Base-by-base conservation (phyloP, 192 early-diverging fungal species). In the Coemansia sp. region DNA sequence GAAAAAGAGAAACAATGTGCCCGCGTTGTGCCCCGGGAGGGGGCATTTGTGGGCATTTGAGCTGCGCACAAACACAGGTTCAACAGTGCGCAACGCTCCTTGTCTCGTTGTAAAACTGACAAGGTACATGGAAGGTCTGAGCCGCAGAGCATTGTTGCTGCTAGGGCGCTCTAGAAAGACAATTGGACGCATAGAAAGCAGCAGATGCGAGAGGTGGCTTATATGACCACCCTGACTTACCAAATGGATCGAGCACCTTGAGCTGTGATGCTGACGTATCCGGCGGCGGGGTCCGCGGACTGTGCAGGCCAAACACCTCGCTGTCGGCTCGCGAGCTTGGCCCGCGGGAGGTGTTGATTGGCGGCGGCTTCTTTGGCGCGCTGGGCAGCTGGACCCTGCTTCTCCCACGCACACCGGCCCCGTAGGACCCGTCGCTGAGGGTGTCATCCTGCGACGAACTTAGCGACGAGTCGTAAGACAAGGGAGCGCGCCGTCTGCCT, bases 201-300 rank as follows among this genome's bases (percentile, higher is more conserved):
- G n/a, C 7, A 3, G 3, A 32, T 10, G 10, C 31, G 9, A 32
- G 31, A 8, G n/a, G 49, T 41, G 49, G 39, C 50, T 43, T 52
- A 30, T 34, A 3, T 1, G 8, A 33, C 1, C 17, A 23, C 7
- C 30, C 2, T 26, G 26, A 54, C 67, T 64, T 71, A 71, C 67
- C 67, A 36, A 71, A 71, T 38, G 67, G 67, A 44, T 71, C 67
- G 12, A 60, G 51, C 19, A 56, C 61, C 38, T 47, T 54, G 27
- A 35, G 52, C 38, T 39, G 56, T 10, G 47, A 28, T n/a, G 39
- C 26, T 9, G 16, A 40, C 19, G 28, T 28, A n/a, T 60, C 62
- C 22, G 38, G 47, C 19, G 53, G 68, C 33, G 55, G 68, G 19
- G 62, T 65, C 26, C 40, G 53, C 33, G 60, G 56, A 22, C 61